Conservation (phyloP, 352 stramenopile genomes). For the Phytophthora fragariae region DNA sequence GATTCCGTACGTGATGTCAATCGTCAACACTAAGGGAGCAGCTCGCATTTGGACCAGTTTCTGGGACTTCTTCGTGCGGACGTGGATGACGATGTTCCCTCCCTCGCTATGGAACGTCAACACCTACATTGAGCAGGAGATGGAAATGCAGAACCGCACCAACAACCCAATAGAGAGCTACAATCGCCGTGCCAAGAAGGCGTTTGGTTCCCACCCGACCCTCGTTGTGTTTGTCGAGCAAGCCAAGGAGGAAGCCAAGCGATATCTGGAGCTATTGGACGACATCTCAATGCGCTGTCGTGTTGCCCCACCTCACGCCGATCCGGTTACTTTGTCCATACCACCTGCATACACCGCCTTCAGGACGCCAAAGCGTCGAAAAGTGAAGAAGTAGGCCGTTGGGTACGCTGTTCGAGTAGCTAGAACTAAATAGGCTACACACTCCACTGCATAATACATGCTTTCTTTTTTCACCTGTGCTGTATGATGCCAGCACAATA, state of each 20-base stretch:
- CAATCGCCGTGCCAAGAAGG: slow-evolving; percentile 6
- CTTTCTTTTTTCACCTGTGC: too few relatives aligned
- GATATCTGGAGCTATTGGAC: slow-evolving; percentile 2
- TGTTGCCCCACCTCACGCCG: background rate
- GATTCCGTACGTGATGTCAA: slow-evolving; percentile 12
- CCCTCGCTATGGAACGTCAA: background rate
- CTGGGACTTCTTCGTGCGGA: background rate
- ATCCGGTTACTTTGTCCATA: too few relatives aligned
- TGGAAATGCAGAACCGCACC: slow-evolving; percentile 9
- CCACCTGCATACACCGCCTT: too few relatives aligned
- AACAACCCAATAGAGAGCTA: slow-evolving; percentile 20
- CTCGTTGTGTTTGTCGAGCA: slow-evolving; percentile 6
- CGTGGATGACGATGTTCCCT: slow-evolving; percentile 1
- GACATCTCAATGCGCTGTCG: background rate
- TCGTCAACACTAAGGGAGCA: background rate
- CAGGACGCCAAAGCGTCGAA: too few relatives aligned
- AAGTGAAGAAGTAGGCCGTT: too few relatives aligned
- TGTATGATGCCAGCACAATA: too few relatives aligned
- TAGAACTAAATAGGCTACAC: too few relatives aligned
- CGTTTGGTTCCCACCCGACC: background rate
- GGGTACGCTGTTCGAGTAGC: too few relatives aligned
- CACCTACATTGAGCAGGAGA: background rate
- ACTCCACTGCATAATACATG: too few relatives aligned
- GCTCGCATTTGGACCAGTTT: background rate
- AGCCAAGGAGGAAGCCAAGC: background rate